These are phyloP conservation scores for Sphagnum magellanicum DNA, from an alignment of 228 moss, liverwort and hornwort genomes.

Conservation along the genomic window DNA sequence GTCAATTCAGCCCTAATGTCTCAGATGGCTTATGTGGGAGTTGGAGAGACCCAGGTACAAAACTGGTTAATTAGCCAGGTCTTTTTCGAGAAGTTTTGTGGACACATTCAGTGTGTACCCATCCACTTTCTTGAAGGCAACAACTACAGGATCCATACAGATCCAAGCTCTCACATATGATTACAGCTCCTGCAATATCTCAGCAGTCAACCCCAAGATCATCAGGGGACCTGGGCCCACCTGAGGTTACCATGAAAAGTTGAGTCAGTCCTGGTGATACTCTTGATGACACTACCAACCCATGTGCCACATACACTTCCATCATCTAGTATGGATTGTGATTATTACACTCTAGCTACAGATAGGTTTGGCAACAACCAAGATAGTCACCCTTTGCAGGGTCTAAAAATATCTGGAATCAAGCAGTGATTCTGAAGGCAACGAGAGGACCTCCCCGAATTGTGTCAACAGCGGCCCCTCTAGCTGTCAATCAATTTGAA, in stretches of 20 bases:
- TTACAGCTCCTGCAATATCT: too few relatives aligned
- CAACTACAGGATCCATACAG: too few relatives aligned
- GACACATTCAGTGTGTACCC: too few relatives aligned
- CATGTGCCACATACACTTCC: conserved; percentile 23
- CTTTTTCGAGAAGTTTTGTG: too few relatives aligned
- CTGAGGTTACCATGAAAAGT: conserved; percentile 15
- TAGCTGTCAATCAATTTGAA: conserved; percentile 1
- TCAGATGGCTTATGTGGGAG: too few relatives aligned
- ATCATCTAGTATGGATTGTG: conserved; percentile 29
- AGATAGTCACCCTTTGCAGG: conserved; percentile 13
- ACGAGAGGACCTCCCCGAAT: conserved; percentile 20
- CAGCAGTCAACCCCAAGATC: too few relatives aligned
- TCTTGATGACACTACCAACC: conserved; percentile 18
- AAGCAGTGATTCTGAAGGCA: conserved; percentile 55
- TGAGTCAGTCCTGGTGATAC: conserved; percentile 19
- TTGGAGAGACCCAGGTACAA: too few relatives aligned
- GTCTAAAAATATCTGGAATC: conserved; percentile 36
- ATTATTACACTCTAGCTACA: conserved; percentile 5
- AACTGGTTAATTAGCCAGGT: too few relatives aligned
- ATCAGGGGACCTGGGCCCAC: conserved; percentile 23
- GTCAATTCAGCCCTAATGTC: too few relatives aligned
- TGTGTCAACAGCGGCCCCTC: too few relatives aligned
- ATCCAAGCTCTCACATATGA: too few relatives aligned
- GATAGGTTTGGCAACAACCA: conserved; percentile 19
- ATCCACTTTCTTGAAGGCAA: too few relatives aligned